Evolutionary conservation across 169 alveolate species (phyloP).

Genomic region (Plasmodium adleri): DNA sequence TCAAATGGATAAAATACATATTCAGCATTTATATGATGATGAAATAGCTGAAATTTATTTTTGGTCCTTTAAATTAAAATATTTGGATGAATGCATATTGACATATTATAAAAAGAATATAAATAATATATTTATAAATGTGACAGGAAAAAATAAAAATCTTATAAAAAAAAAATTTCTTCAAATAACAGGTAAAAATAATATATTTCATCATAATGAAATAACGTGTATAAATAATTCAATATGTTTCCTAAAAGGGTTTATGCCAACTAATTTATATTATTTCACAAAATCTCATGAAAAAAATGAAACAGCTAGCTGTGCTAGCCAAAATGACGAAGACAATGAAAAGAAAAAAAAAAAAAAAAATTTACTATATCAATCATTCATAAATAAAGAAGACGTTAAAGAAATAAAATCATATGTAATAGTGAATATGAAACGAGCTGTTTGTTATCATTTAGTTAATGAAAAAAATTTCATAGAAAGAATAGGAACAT

Average conservation of each 20-base stretch:
- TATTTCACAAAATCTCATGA: constrained; percentile 1
- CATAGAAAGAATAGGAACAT: constrained; percentile 26
- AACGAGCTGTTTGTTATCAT: constrained; percentile 43
- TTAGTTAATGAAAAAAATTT: constrained; percentile 24
- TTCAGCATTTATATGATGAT: not conserved
- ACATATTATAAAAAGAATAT: constrained; percentile 1
- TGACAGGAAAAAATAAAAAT: constrained; percentile 34
- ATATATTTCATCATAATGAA: constrained; percentile 26
- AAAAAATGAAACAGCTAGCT: not conserved
- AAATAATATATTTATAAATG: not conserved
- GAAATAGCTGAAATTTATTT: constrained; percentile 61
- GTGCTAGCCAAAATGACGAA: not conserved
- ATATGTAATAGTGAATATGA: constrained; percentile 38
- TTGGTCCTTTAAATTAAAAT: constrained; percentile 7
- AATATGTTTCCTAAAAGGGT: constrained; percentile 13
- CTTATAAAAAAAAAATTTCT: constrained; percentile 7
- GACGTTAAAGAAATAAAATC: constrained; percentile 13
- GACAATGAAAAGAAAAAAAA: not conserved
- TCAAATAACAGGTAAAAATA: constrained; percentile 2
- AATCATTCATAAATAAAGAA: constrained; percentile 10
- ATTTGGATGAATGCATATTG: constrained; percentile 14
- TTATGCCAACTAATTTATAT: constrained; percentile 29
- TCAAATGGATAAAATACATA: not conserved
- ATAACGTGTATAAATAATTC: constrained; percentile 29
- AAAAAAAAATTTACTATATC: not conserved